Percentiles rank a stretch among this genome's conserved stretches.
These are phyloP conservation scores for Colletotrichum tabaci DNA, from an alignment of 2,329 filamentous ascomycete species.

Conservation along the genomic window DNA sequence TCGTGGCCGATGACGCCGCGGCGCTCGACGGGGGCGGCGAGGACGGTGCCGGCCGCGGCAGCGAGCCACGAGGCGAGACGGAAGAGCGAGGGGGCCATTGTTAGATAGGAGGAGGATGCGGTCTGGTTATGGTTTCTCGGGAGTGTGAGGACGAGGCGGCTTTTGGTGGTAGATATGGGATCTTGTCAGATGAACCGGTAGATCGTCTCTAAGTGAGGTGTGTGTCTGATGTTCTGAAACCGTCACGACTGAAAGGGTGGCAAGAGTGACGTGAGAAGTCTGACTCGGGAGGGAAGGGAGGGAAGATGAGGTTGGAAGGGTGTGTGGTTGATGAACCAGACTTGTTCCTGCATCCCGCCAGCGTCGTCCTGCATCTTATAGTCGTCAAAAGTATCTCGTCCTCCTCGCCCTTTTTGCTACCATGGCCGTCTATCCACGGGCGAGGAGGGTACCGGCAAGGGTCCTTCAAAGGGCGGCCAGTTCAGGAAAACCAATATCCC, in stretches of 20 bases:
- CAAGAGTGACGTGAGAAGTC: slow-evolving; percentile 18
- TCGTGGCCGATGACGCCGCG: slow-evolving; percentile 51
- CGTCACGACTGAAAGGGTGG: slow-evolving; percentile 22
- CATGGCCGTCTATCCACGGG: slow-evolving; percentile 2
- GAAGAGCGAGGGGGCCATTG: slow-evolving; percentile 41
- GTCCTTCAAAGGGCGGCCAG: neutral
- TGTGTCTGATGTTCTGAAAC: slow-evolving; percentile 32
- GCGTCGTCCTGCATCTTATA: slow-evolving; percentile 34
- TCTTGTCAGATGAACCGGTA: slow-evolving; percentile 26
- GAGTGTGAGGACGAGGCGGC: neutral
- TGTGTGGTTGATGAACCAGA: neutral
- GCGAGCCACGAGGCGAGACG: slow-evolving; percentile 41
- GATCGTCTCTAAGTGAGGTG: slow-evolving; percentile 31
- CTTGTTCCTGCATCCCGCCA: slow-evolving; percentile 29
- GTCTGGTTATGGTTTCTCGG: neutral
- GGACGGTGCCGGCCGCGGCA: slow-evolving; percentile 32
- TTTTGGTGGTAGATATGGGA: neutral
- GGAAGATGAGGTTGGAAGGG: neutral
- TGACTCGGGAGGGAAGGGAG: slow-evolving; percentile 13
- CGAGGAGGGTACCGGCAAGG: slow-evolving; percentile 2
- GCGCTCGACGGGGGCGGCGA: slow-evolving; percentile 46
- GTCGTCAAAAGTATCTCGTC: slow-evolving; percentile 4
- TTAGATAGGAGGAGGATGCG: neutral
- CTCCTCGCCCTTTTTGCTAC: slow-evolving; percentile 10
- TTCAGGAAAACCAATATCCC: slow-evolving; percentile 15